Evolutionary conservation across 306 rosid genomes (phyloP).

Genomic region (Quercus wislizeni): DNA sequence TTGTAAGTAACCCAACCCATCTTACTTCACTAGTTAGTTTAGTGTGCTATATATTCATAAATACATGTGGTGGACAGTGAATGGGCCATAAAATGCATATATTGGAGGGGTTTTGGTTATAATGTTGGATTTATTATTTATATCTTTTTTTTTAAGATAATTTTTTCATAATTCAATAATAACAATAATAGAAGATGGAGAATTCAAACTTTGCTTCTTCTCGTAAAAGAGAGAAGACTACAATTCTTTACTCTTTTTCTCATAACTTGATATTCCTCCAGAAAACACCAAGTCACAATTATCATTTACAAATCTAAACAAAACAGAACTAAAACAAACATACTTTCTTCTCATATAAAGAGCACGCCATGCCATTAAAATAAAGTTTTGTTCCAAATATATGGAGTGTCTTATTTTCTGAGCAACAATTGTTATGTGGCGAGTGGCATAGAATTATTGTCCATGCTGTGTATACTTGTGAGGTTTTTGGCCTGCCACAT

Average conservation of each 20-base stretch:
- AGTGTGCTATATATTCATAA: neutral
- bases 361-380: neutral
- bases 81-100: neutral
- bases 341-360: neutral
- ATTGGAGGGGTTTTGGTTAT: neutral
- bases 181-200: too few relatives aligned
- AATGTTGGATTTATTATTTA: neutral
- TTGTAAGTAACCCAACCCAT: too few relatives aligned
- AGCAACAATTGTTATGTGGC: neutral
- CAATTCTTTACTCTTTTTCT: too few relatives aligned
- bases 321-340: too few relatives aligned
- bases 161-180: too few relatives aligned
- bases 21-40: neutral
- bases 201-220: too few relatives aligned
- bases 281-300: too few relatives aligned
- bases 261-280: too few relatives aligned
- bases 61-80: neutral
- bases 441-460: neutral
- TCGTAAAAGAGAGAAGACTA: too few relatives aligned
- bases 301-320: too few relatives aligned
- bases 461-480: neutral
- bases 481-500: neutral
- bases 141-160: neutral
- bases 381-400: neutral
- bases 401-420: neutral